Base-by-base conservation (phyloP, 2,329 filamentous ascomycete genomes). In the Setomelanomma holmii region DNA sequence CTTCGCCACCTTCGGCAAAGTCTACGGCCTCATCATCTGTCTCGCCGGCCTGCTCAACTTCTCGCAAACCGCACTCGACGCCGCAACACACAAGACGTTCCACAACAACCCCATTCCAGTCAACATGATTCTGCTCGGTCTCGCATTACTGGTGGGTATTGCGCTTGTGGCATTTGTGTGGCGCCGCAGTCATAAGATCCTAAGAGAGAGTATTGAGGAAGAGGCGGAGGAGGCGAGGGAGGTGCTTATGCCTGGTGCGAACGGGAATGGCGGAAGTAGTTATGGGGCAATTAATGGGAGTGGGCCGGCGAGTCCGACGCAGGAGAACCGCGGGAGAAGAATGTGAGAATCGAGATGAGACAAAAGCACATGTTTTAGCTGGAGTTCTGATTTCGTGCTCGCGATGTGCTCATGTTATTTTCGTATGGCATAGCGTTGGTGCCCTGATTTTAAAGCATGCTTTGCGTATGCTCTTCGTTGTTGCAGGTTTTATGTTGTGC, bases 1-100 rank as follows among this genome's bases (percentile, higher is more conserved):
- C 14, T 96, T 96, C 76, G 73, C 87, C 55, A 96, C 91, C 0
- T 96, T 96, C 63, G 93, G 92, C 40, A 96, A 90, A 51, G 91
- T 97, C n/a, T 96, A 96, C 74, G 92, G 92, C 10, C 82, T 93
- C 17, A 89, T 96, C 60, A 96, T 96, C 63, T 96, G 90, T 74
- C 77, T 95, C 1, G 88, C 91, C 0, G 92, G 93, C 0, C 73
- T 96, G 0, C 82, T 92, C 67, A 96, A 96, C 75, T 93, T 97
- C 67, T 85, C 85, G 1, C 91, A 96, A 77, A 88, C 88, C 4
- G 91, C 84, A 0, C 80, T 96, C 27, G 92, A 96, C 72, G 85
- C 87, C 20, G 72, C 93, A 30, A 91, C 92, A 35, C 90, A 96
- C 67, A 80, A 84, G 49, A 81, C 82, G 0, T 96, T 93, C 67